Evolutionary conservation across 352 stramenopile species (phyloP).

Genomic region (Peronospora belbahrii): DNA sequence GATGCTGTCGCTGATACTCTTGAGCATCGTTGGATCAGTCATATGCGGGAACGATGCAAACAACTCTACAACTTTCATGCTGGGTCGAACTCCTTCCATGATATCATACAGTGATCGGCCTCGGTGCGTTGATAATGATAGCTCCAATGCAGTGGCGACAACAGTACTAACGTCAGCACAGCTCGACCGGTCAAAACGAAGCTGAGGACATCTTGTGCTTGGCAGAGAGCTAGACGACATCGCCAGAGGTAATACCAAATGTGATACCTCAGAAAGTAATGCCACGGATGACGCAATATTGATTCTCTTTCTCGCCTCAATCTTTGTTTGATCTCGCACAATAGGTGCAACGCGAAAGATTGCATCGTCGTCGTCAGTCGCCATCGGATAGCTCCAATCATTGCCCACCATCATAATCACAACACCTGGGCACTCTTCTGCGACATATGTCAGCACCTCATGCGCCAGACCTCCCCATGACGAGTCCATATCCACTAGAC

Average conservation of each 20-base stretch:
- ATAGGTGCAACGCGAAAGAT: slow-evolving; percentile 30
- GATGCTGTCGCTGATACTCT: slow-evolving; percentile 14
- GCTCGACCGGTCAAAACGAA: slow-evolving; percentile 23
- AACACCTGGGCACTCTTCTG: slow-evolving; percentile 58
- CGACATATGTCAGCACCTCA: slow-evolving; percentile 64
- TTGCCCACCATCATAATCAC: slow-evolving; percentile 54
- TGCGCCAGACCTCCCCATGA: slow-evolving; percentile 64
- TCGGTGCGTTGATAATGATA: slow-evolving; percentile 38
- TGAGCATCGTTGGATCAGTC: slow-evolving; percentile 32
- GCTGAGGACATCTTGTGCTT: slow-evolving; percentile 20
- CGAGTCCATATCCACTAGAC: slow-evolving; percentile 75
- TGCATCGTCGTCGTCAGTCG: slow-evolving; percentile 34
- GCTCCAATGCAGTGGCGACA: slow-evolving; percentile 46
- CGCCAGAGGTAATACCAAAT: slow-evolving; percentile 48
- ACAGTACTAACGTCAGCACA: slow-evolving; percentile 26
- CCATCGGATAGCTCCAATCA: slow-evolving; percentile 64
- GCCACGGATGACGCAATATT: slow-evolving; percentile 62
- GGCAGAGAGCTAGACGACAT: slow-evolving; percentile 29
- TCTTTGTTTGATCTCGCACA: slow-evolving; percentile 49
- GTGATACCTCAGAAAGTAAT: slow-evolving; percentile 48
- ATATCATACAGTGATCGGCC: slow-evolving; percentile 31
- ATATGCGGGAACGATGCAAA: slow-evolving; percentile 34
- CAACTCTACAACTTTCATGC: slow-evolving; percentile 54
- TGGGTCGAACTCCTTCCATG: slow-evolving; percentile 36
- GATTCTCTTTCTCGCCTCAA: slow-evolving; percentile 42